Evolutionary conservation across 768 basidiomycete genomes (phyloP).

Genomic region (Suillus clintonianus): DNA sequence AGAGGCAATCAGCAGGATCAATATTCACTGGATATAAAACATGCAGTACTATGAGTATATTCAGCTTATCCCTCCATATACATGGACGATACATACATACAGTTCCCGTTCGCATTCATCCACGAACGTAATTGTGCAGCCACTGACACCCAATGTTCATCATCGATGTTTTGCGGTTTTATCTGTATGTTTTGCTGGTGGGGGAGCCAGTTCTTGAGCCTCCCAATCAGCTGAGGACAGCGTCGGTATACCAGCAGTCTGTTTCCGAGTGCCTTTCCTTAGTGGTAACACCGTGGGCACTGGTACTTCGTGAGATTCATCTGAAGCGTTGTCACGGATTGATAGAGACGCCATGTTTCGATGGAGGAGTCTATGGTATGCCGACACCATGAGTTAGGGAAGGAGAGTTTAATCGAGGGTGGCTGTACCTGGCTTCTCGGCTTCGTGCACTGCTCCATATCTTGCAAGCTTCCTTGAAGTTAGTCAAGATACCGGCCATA

Average conservation of each 20-base stretch:
- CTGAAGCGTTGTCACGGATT: conserved; percentile 25
- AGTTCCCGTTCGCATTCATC: background rate
- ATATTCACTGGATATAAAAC: background rate
- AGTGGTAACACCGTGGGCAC: background rate
- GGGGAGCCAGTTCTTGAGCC: conserved; percentile 49
- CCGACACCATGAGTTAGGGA: background rate
- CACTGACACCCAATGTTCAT: background rate
- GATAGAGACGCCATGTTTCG: conserved; percentile 29
- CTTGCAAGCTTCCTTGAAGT: conserved; percentile 76
- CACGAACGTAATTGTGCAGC: too few relatives aligned
- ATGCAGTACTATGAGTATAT: background rate
- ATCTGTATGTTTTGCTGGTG: conserved; percentile 21
- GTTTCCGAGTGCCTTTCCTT: conserved; percentile 19
- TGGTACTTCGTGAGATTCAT: background rate
- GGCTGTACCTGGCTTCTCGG: conserved; percentile 71
- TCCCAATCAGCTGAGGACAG: conserved; percentile 55
- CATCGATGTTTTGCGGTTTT: conserved; percentile 2
- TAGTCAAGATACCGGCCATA: conserved; percentile 66
- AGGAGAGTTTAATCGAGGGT: background rate
- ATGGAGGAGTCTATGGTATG: conserved; percentile 17
- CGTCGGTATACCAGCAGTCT: conserved; percentile 44
- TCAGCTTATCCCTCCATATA: background rate
- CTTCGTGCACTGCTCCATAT: conserved; percentile 73
- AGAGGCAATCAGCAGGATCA: conserved; percentile 10
- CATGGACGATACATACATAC: background rate